Evolutionary conservation across 2,329 filamentous ascomycete species (phyloP).

Genomic region (Pestalotiopsis sp.): DNA sequence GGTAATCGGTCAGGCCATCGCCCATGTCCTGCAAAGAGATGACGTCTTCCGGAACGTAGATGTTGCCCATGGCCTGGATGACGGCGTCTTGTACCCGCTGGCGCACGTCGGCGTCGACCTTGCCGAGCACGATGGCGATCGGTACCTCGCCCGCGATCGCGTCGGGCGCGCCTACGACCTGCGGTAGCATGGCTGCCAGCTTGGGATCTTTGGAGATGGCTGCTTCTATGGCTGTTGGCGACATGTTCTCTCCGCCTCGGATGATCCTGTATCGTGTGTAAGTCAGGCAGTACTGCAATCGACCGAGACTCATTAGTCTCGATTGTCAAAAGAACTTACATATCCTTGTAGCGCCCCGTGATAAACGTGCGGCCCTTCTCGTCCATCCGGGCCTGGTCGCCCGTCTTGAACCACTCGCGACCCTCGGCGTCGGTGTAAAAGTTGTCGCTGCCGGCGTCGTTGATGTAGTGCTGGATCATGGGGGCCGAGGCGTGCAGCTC

Average conservation of each 20-base stretch:
- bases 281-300: neutral
- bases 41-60: conserved; percentile 11
- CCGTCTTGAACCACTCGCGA: conserved; percentile 12
- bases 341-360: conserved; percentile 10
- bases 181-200: neutral
- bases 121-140: conserved; percentile 3
- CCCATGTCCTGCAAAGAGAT: conserved; percentile 10
- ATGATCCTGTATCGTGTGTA: conserved; percentile 5
- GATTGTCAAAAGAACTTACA: neutral
- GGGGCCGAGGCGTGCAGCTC: conserved; percentile 4
- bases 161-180: conserved; percentile 10
- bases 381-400: conserved; percentile 11
- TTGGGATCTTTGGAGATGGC: neutral
- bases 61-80: conserved; percentile 7
- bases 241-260: conserved; percentile 16
- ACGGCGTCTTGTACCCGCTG: conserved; percentile 10
- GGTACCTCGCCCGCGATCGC: conserved; percentile 14
- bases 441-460: neutral
- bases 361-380: conserved; percentile 8
- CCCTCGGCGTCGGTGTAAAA: conserved; percentile 9
- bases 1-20: neutral
- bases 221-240: conserved; percentile 11
- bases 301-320: neutral
- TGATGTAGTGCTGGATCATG: neutral
- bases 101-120: neutral